Evolutionary conservation across 2,329 filamentous ascomycete genomes (phyloP).

Genomic region (Camptophora hylomeconis): DNA sequence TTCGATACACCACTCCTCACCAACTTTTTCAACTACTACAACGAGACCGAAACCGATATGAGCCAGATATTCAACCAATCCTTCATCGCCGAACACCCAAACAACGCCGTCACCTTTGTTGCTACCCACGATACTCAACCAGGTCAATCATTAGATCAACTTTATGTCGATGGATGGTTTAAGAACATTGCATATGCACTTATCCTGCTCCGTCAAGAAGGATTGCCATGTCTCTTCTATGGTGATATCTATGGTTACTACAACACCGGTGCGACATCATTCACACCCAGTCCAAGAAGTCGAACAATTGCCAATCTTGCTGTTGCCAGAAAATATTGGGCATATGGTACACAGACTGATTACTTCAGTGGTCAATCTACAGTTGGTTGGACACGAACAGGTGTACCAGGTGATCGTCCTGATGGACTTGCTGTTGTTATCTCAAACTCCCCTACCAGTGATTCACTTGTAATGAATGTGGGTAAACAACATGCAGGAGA

Average conservation of each 20-base stretch:
- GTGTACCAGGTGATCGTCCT: conserved; percentile 17
- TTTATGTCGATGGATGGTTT: conserved; percentile 31
- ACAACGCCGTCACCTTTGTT: conserved; percentile 18
- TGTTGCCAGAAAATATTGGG: conserved; percentile 50
- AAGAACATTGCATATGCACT: conserved; percentile 60
- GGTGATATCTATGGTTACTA: conserved; percentile 25
- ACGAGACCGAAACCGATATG: not conserved
- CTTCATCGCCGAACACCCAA: not conserved
- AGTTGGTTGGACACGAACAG: conserved; percentile 47
- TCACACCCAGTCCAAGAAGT: conserved; percentile 17
- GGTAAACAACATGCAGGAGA: conserved; percentile 46
- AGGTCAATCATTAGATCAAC: conserved; percentile 17
- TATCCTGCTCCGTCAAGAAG: conserved; percentile 46
- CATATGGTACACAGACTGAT: conserved; percentile 52
- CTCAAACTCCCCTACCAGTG: too few species aligned
- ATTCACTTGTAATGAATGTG: conserved; percentile 43
- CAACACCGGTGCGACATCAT: not conserved
- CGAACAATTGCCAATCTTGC: conserved; percentile 47
- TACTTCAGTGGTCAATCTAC: conserved; percentile 50
- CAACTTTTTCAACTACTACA: not conserved
- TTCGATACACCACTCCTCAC: conserved; percentile 1
- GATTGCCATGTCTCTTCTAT: conserved; percentile 57
- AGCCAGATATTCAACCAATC: conserved; percentile 1
- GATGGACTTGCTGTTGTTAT: conserved; percentile 46
- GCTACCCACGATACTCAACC: conserved; percentile 24